A percentile compares a stretch with the other conserved stretches of the same genome.
These are phyloP conservation scores for Tolypocladium cylindrosporum DNA, from an alignment of 2,329 filamentous ascomycete species.

Conservation along the genomic window DNA sequence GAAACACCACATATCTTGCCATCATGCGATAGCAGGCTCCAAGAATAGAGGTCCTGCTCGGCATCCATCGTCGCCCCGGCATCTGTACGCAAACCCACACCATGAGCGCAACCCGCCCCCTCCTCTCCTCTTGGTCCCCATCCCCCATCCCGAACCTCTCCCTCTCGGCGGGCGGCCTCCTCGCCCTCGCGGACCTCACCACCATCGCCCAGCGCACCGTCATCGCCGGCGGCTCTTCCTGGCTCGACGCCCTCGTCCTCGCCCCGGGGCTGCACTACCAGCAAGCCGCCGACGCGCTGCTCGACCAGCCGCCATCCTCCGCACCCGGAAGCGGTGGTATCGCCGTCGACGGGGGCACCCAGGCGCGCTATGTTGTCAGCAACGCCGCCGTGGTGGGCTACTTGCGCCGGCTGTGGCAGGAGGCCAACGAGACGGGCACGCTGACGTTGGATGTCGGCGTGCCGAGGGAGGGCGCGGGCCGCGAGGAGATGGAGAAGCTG, in stretches of 20 bases:
- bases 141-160: conserved; percentile 34
- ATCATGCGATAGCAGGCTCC: background rate
- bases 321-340: background rate
- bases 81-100: too few species aligned
- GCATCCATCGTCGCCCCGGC: too few species aligned
- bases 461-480: conserved; percentile 6
- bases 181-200: conserved; percentile 49
- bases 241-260: conserved; percentile 46
- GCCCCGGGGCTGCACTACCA: conserved; percentile 53
- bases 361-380: conserved; percentile 23
- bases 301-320: conserved; percentile 5
- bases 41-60: background rate
- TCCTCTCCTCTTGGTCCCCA: conserved; percentile 31
- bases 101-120: conserved; percentile 4
- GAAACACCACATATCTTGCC: background rate
- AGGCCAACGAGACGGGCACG: conserved; percentile 7
- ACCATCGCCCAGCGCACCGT: conserved; percentile 46
- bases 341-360: background rate
- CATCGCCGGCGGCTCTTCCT: conserved; percentile 44
- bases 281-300: conserved; percentile 42
- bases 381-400: conserved; percentile 45
- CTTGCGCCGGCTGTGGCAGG: conserved; percentile 17
- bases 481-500: conserved; percentile 5
- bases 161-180: conserved; percentile 41
- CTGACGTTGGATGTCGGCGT: conserved; percentile 19